Conservation (phyloP, 495 filamentous ascomycete species). For the Xylaria flabelliformis region DNA sequence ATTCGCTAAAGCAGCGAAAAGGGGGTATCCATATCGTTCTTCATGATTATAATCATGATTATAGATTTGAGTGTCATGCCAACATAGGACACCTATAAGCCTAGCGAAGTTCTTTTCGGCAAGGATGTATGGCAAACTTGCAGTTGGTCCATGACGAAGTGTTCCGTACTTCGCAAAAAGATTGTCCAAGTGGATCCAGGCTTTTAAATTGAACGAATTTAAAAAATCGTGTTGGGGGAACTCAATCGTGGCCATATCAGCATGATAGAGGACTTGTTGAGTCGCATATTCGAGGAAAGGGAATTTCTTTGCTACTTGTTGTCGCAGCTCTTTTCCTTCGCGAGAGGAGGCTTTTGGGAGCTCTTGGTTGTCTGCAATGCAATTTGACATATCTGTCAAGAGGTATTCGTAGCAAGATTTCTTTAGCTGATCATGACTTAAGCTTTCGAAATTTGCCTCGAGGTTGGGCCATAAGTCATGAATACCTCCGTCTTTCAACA, state of each 20-base stretch:
- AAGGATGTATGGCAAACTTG: constrained; percentile 55
- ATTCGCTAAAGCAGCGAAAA: constrained; percentile 20
- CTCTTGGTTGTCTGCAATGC: constrained; percentile 28
- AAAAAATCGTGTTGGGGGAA: constrained; percentile 51
- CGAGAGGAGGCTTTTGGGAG: constrained; percentile 28
- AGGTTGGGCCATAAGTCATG: constrained; percentile 30
- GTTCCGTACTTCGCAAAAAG: constrained; percentile 25
- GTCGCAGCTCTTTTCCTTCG: constrained; percentile 14
- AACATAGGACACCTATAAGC: constrained; percentile 40
- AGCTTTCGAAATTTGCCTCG: constrained; percentile 35
- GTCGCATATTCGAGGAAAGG: constrained; percentile 56
- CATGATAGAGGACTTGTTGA: constrained; percentile 50
- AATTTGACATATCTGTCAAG: neutral
- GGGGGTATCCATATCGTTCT: constrained; percentile 2
- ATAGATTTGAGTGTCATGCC: neutral
- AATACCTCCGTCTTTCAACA: constrained; percentile 32
- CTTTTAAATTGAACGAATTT: constrained; percentile 35
- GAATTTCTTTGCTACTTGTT: constrained; percentile 28
- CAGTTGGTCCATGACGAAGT: constrained; percentile 45
- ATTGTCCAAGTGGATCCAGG: constrained; percentile 52
- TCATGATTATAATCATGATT: neutral
- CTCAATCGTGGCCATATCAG: constrained; percentile 45
- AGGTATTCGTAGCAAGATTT: constrained; percentile 40
- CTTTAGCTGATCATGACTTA: constrained; percentile 45
- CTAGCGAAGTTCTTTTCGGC: constrained; percentile 49